Percentiles rank a stretch among this genome's conserved stretches.
Evolutionary conservation across 257 asterid species (phyloP).

Genomic region (Ilex aquifolium): DNA sequence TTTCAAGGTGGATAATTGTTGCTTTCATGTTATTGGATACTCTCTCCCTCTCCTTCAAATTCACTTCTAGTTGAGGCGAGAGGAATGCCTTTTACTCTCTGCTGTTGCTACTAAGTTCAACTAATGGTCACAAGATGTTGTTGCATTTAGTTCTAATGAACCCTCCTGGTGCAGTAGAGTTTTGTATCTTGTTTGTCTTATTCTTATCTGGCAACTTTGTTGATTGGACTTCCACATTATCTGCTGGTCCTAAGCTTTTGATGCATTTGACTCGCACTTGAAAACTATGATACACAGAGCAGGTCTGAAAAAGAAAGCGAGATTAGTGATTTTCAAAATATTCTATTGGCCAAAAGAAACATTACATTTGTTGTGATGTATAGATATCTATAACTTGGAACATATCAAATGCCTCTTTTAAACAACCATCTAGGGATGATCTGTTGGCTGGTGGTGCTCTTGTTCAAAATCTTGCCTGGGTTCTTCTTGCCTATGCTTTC

Average conservation of each 20-base stretch:
- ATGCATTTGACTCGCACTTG: not conserved
- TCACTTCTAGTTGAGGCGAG: not conserved
- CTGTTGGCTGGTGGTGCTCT: too few species aligned
- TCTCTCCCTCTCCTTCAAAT: not conserved
- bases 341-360: too few species aligned
- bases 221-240: not conserved
- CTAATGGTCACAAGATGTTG: not conserved
- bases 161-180: not conserved
- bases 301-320: too few species aligned
- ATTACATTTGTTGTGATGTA: too few species aligned
- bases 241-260: not conserved
- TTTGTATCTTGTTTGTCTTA: not conserved
- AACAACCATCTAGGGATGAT: too few species aligned
- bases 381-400: too few species aligned
- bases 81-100: not conserved
- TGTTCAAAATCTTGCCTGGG: too few species aligned
- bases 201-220: not conserved
- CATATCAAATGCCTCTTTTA: too few species aligned
- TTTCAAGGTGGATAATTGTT: conserved; percentile 51
- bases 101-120: not conserved
- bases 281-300: too few species aligned
- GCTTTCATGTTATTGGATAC: conserved; percentile 1
- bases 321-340: too few species aligned
- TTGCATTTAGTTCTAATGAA: not conserved
- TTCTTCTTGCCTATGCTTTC: too few species aligned